Conservation (phyloP, 768 basidiomycete species). For the Boletus rubescentipes region DNA sequence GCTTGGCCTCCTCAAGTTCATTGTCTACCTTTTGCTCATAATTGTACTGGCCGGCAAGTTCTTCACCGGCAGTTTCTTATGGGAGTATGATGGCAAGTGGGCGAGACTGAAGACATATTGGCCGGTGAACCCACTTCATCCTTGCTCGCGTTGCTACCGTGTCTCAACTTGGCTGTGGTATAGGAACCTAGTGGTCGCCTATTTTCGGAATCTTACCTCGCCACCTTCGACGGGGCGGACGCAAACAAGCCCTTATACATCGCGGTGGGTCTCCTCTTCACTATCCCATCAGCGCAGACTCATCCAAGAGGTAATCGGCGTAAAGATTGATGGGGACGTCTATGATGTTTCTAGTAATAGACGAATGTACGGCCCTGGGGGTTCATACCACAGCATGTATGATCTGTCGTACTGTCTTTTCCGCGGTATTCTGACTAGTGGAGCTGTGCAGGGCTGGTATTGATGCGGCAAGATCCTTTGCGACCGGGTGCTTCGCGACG, state of each 20-base stretch:
- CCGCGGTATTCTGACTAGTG: slow-evolving; percentile 25
- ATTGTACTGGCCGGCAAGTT: slow-evolving; percentile 72
- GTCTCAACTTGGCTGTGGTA: background rate
- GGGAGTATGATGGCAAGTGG: slow-evolving; percentile 78
- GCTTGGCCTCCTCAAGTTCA: slow-evolving; percentile 66
- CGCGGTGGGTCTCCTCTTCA: slow-evolving; percentile 54
- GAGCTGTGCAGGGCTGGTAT: slow-evolving; percentile 61
- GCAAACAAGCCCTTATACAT: slow-evolving; percentile 73
- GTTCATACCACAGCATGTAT: slow-evolving; percentile 74
- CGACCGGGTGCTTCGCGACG: slow-evolving; percentile 88
- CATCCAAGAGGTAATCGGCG: slow-evolving; percentile 9
- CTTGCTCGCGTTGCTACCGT: background rate
- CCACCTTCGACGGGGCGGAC: slow-evolving; percentile 69
- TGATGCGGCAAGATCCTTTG: slow-evolving; percentile 91
- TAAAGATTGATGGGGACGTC: slow-evolving; percentile 86
- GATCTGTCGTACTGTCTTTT: slow-evolving; percentile 10
- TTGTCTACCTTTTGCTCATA: slow-evolving; percentile 54
- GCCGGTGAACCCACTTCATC: slow-evolving; percentile 46
- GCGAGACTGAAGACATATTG: slow-evolving; percentile 56
- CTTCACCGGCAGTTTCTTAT: slow-evolving; percentile 81
- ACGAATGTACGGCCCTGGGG: slow-evolving; percentile 84
- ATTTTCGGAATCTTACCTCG: slow-evolving; percentile 72
- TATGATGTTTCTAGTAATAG: slow-evolving; percentile 85
- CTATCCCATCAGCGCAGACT: background rate
- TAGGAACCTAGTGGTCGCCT: slow-evolving; percentile 57